Evolutionary conservation across 345 rosid species (phyloP).

Genomic region (Melaleuca quinquenervia): DNA sequence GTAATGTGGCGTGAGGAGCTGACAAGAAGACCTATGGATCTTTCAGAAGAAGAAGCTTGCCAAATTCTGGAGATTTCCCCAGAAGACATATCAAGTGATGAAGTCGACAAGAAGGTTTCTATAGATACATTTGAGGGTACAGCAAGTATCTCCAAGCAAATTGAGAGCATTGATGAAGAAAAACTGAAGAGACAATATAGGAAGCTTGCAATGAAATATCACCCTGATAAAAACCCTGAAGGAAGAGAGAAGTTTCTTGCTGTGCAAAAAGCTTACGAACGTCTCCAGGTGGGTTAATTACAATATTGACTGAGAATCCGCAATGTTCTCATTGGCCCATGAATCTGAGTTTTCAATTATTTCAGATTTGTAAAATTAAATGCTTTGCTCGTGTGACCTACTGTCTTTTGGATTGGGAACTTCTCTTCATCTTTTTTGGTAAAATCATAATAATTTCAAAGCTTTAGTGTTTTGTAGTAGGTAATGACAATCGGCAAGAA

Average conservation of each 20-base stretch:
- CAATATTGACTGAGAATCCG: background rate
- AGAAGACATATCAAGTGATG: conserved; percentile 64
- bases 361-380: background rate
- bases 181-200: conserved; percentile 98
- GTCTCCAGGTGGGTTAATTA: conserved; percentile 65
- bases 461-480: background rate
- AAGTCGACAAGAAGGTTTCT: conserved; percentile 18
- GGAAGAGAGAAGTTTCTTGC: conserved; percentile 98
- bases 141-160: conserved; percentile 64
- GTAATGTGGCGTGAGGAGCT: conserved; percentile 99
- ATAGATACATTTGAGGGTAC: conserved; percentile 38
- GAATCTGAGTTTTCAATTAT: background rate
- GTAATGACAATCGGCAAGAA: background rate
- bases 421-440: background rate
- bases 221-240: conserved; percentile 99
- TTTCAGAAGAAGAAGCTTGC: conserved; percentile 98
- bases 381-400: background rate
- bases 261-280: conserved; percentile 97
- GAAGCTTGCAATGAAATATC: conserved; percentile 98
- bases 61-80: conserved; percentile 79
- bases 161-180: conserved; percentile 98
- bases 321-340: background rate
- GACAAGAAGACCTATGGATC: conserved; percentile 97
- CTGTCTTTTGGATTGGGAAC: background rate
- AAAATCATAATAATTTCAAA: background rate